Conservation (phyloP, 768 basidiomycete genomes). For the Lanmaoa pseudosensibilis region DNA sequence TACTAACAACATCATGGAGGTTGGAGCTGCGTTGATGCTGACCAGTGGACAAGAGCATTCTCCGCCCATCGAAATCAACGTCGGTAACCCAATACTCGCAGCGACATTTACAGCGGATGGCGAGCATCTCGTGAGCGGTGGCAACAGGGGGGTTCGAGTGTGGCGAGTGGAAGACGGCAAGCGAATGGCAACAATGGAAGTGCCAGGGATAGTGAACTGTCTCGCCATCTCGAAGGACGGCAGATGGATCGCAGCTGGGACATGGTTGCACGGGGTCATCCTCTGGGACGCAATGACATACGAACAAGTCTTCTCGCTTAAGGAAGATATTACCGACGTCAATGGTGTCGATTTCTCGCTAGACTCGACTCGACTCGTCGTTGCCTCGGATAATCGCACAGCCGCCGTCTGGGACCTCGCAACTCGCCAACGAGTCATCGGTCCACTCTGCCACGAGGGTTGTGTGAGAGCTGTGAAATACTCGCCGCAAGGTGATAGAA, state of each 20-base stretch:
- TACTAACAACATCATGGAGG: background rate
- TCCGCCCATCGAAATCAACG: background rate
- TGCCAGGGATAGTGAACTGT: background rate
- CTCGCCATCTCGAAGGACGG: conserved; percentile 4
- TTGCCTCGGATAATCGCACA: accelerated
- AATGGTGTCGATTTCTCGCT: conserved; percentile 6
- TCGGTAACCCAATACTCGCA: background rate
- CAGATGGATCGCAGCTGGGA: conserved; percentile 2
- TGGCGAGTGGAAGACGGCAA: conserved; percentile 3
- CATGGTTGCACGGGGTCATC: background rate
- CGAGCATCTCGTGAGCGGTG: background rate
- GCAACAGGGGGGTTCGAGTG: background rate
- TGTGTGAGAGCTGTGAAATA: background rate
- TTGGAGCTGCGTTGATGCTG: background rate
- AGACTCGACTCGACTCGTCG: background rate
- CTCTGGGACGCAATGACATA: background rate
- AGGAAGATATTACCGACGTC: background rate
- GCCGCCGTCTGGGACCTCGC: background rate
- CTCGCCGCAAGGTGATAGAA: background rate
- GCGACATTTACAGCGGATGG: background rate
- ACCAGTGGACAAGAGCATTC: background rate
- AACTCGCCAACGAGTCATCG: background rate
- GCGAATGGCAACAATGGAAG: background rate
- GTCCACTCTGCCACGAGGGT: background rate
- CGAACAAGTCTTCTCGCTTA: background rate